Base-by-base conservation (phyloP, 2,329 filamentous ascomycete species). In the Trichoderma endophyticum region DNA sequence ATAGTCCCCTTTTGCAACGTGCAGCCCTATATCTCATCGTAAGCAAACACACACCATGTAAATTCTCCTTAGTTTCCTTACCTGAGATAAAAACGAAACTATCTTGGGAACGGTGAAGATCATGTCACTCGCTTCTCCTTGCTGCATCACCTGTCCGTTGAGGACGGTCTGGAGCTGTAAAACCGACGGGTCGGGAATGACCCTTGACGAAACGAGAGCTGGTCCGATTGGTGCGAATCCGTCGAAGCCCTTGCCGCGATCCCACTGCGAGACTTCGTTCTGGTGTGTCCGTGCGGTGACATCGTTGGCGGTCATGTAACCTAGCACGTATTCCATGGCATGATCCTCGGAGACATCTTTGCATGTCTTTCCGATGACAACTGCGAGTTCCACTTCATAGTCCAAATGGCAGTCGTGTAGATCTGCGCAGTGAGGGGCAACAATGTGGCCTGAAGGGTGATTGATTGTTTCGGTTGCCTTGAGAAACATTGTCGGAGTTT, bases 241-340 rank as follows among this genome's bases (percentile, higher is more conserved):
- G 30, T 67, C 64, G 11, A 67, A 67, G 8, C 64, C 64, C 64
- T 67, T 67, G 51, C 64, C 64, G 15, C 64, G 64, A 67, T 67
- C 64, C 64, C 64, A 67, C 64, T 67, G 64, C 21, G 64, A 67
- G 24, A 59, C 64, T 59, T 67, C 64, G 51, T 67, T 67, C 30
- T 67, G 64, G 51, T 67, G 64, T 21, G 64, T 67, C 64, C 64
- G 64, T 21, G 64, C 64, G 24, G 64, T 67, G 14, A 67, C 64
- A 43, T 67, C 64, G 51, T 67, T 67, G 64, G 64, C 64, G 3
- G 64, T 67, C 64, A 67, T 67, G 64, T 67, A 67, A 21, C 64
- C 64, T 7, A 67, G 9, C 24, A 67, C 51, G 11, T 67, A 28
- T 21, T 43, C 18, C 64, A 67, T 67, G 51, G 64, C 64, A 28